Base-by-base conservation (phyloP, 1,139 yeast genomes). In the Spencermartinsiella ligniputridi region DNA sequence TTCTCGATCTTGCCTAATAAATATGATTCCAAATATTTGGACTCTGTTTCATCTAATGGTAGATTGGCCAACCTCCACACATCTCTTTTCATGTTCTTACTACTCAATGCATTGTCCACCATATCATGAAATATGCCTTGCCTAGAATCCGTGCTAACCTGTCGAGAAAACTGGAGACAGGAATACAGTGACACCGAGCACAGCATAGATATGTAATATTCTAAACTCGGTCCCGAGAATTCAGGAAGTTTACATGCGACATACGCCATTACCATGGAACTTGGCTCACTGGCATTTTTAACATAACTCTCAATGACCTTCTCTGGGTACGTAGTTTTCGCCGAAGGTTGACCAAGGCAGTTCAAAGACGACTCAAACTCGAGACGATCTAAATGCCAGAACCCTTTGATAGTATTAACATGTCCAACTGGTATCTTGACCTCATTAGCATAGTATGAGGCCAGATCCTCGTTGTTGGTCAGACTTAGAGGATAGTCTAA, bases 401-500 rank as follows among this genome's bases (percentile, higher is more conserved):
- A 51, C 22, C 61, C 62, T 16, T 46, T 41, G 29, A 57, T 49
- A 34, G 57, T 47, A 22, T 52, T 54, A 22, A 48, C 45, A 38
- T 52, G 52, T 17, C 59, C 60, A 9, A 40, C 38, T 2, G 61
- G 58, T 36, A 58, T 40, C 42, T 53, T 60, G 24, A 56, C 51
- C 47, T 62, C 64, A 18, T 53, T 49, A 6, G 59, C 61, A 44
- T 52, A 63, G 51, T 63, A 59, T 6, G 42, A 51, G 4, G 66
- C 63, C 19, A 63, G 47, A 19, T 53, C 46, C 32, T 51, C 53
- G 34, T 52, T 52, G 22, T 49, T 46, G 21, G 44, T 41, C 13
- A 46, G 47, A n/a, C 41, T 35, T 19, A 38, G 46, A 4, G 56
- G 54, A 41, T 51, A 58, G 44, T 62, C 66, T 9, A 62, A 48